phyloP scores from a whole-genome alignment of 768 basidiomycete genomes.

The Boletus tylopilopsis region DNA sequence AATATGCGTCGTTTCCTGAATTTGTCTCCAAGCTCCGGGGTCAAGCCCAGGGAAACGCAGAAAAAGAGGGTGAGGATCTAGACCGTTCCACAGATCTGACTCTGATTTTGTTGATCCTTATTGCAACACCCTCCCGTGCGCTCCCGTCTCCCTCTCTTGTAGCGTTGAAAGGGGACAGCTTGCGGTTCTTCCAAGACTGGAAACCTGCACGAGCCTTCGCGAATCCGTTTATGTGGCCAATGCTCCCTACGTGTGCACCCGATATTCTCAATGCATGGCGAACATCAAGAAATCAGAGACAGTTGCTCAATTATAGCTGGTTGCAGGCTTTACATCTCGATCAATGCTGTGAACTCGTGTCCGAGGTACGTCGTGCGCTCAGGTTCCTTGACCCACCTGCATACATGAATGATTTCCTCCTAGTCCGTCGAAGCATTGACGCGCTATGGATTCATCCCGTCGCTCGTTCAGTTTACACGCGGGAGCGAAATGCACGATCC shows the following conservation, averaged over 20 bases:
- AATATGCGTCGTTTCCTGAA: conserved; percentile 15
- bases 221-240: conserved; percentile 32
- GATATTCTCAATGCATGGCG: conserved; percentile 29
- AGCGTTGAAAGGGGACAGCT: conserved; percentile 19
- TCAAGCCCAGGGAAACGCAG: conserved; percentile 23
- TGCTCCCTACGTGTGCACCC: conserved; percentile 24
- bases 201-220: conserved; percentile 31
- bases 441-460: conserved; percentile 23
- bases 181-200: conserved; percentile 32
- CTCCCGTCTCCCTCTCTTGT: neutral
- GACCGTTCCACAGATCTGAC: neutral
- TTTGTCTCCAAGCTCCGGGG: conserved; percentile 27
- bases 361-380: conserved; percentile 12
- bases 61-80: conserved; percentile 22
- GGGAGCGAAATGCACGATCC: conserved; percentile 25
- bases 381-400: too few species aligned
- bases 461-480: conserved; percentile 20
- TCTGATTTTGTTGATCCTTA: neutral
- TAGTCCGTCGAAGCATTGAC: conserved; percentile 28
- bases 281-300: conserved; percentile 21
- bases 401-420: neutral
- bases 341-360: conserved; percentile 21
- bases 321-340: conserved; percentile 29
- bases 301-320: conserved; percentile 31
- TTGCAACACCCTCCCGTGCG: neutral